Evolutionary conservation across 1,139 yeast genomes (phyloP).

Genomic region (Taiozyma onychis): DNA sequence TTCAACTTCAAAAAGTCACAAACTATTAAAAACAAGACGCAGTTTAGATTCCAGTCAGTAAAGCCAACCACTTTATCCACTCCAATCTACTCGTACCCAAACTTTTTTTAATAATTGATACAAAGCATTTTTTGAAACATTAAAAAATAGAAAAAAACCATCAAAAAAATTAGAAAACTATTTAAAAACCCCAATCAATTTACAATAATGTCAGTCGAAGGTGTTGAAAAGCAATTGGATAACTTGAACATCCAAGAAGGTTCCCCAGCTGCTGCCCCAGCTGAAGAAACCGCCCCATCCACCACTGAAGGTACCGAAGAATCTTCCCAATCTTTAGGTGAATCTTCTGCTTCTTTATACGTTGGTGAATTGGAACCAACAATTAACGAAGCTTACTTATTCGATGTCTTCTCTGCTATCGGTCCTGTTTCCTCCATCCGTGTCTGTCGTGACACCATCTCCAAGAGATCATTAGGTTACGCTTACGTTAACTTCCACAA

Average conservation of each 20-base stretch:
- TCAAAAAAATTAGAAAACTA: conserved; percentile 23
- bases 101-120: not conserved
- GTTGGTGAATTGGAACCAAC: conserved; percentile 96
- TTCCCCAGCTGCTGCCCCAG: conserved; percentile 8
- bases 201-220: conserved; percentile 32
- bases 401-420: conserved; percentile 90
- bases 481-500: conserved; percentile 97
- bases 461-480: conserved; percentile 96
- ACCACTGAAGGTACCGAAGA: conserved; percentile 21
- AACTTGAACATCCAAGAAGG: conserved; percentile 32
- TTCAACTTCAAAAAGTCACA: not conserved
- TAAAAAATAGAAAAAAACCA: conserved; percentile 19
- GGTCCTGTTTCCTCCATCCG: conserved; percentile 97
- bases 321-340: conserved; percentile 33
- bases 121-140: conserved; percentile 1
- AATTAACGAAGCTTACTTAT: conserved; percentile 91
- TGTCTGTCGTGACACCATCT: conserved; percentile 97
- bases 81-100: not conserved
- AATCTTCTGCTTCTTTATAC: conserved; percentile 79
- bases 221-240: conserved; percentile 30
- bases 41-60: not conserved
- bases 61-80: not conserved
- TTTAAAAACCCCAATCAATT: conserved; percentile 11
- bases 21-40: not conserved
- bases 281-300: conserved; percentile 12